Percentiles rank a stretch among this genome's conserved stretches.
phyloP scores from a whole-genome alignment of 139 green algal genomes.

The Edaphochlamys debaryana region DNA sequence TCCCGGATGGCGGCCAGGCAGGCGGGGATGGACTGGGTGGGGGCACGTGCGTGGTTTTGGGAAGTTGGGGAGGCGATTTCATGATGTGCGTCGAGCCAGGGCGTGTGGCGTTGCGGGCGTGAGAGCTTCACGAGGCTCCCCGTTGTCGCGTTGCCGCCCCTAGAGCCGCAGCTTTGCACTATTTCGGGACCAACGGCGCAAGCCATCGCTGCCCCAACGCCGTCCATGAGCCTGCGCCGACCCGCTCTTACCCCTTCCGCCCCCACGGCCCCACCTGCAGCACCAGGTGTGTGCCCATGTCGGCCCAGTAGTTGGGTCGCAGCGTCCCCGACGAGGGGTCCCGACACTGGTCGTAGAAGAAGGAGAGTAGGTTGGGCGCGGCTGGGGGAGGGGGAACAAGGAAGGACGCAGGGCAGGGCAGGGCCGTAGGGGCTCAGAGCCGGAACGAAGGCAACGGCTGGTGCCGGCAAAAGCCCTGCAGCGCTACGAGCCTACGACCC shows the following conservation, averaged over 20 bases:
- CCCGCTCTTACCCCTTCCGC: neutral
- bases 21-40: constrained; percentile 21
- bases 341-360: constrained; percentile 37
- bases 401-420: neutral
- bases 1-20: constrained; percentile 28
- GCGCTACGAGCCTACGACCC: too few species aligned
- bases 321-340: constrained; percentile 34
- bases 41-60: too few species aligned
- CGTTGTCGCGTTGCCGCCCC: too few species aligned
- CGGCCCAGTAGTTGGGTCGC: constrained; percentile 43
- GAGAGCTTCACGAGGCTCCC: too few species aligned
- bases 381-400: neutral
- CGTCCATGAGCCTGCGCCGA: neutral
- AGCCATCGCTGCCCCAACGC: too few species aligned
- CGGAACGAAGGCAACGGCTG: too few species aligned
- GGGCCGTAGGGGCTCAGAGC: neutral
- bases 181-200: too few species aligned
- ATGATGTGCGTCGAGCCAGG: too few species aligned
- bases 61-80: too few species aligned
- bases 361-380: constrained; percentile 27
- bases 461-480: too few species aligned
- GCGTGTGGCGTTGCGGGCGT: too few species aligned
- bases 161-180: too few species aligned
- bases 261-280: constrained; percentile 12
- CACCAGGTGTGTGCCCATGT: constrained; percentile 24